Percentiles rank a stretch among this genome's conserved stretches.
These are phyloP conservation scores for Parietaria judaica DNA, from an alignment of 306 rosid species.

Conservation along the genomic window DNA sequence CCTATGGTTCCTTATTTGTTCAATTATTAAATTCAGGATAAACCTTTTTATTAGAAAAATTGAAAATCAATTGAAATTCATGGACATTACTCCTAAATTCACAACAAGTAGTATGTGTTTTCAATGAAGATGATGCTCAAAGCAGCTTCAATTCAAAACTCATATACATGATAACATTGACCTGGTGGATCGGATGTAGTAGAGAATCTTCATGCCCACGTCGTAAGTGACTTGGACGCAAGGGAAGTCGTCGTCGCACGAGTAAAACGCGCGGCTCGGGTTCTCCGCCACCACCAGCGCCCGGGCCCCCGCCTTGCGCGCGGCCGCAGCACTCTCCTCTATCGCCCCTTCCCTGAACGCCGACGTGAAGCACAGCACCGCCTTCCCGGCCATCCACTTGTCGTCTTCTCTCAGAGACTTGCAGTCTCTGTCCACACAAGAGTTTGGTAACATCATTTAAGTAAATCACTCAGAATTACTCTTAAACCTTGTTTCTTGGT, in stretches of 20 bases:
- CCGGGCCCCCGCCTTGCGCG: constrained; percentile 27
- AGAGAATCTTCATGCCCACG: constrained; percentile 29
- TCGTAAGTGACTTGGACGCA: constrained; percentile 34
- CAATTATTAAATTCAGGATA: too few relatives aligned
- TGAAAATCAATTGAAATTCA: too few relatives aligned
- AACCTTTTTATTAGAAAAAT: too few relatives aligned
- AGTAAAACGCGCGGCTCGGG: constrained; percentile 12
- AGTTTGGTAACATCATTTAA: neutral
- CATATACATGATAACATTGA: too few relatives aligned
- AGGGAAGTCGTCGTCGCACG: constrained; percentile 24
- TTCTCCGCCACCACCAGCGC: constrained; percentile 26
- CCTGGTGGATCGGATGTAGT: constrained; percentile 38
- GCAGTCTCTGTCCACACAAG: constrained; percentile 20
- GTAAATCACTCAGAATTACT: too few relatives aligned
- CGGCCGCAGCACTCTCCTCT: constrained; percentile 14
- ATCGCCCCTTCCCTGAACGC: neutral
- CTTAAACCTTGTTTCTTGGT: too few relatives aligned
- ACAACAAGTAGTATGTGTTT: too few relatives aligned
- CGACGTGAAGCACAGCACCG: constrained; percentile 35
- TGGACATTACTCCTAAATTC: too few relatives aligned
- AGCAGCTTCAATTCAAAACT: too few relatives aligned
- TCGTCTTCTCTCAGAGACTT: constrained; percentile 16
- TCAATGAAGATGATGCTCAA: too few relatives aligned
- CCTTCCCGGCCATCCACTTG: constrained; percentile 25
- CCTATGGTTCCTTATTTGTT: too few relatives aligned